A percentile compares a stretch with the other conserved stretches of the same genome.
These are phyloP conservation scores for Darksidea phi DNA, from an alignment of 495 filamentous ascomycete genomes.

Conservation along the genomic window DNA sequence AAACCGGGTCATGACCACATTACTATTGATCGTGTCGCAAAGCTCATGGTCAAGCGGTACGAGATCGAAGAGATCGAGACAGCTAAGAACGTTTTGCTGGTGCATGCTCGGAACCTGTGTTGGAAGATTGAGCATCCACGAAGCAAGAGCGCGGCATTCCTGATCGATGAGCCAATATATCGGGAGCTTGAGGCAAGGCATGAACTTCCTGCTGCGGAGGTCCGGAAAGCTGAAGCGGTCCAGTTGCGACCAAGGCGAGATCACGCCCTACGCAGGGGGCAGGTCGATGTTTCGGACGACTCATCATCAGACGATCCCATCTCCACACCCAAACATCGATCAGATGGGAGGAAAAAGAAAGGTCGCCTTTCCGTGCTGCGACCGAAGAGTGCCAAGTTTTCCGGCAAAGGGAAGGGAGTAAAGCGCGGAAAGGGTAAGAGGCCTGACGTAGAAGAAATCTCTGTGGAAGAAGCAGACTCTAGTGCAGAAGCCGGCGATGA, in stretches of 20 bases:
- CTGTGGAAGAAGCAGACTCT: constrained; percentile 27
- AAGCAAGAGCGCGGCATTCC: constrained; percentile 11
- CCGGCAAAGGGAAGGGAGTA: constrained; percentile 49
- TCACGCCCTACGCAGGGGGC: constrained; percentile 10
- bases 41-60: constrained; percentile 26
- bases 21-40: constrained; percentile 18
- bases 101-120: constrained; percentile 32
- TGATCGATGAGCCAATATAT: constrained; percentile 23
- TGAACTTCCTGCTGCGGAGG: constrained; percentile 20
- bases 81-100: constrained; percentile 24
- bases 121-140: constrained; percentile 34
- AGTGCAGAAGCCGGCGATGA: constrained; percentile 7
- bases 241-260: constrained; percentile 25
- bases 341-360: constrained; percentile 1
- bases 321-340: constrained; percentile 10
- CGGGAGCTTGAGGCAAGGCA: constrained; percentile 19
- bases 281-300: constrained; percentile 3
- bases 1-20: constrained; percentile 14
- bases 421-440: constrained; percentile 27
- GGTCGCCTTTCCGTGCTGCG: constrained; percentile 49
- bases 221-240: constrained; percentile 16
- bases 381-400: constrained; percentile 51
- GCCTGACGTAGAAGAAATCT: constrained; percentile 8
- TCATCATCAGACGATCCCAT: background rate
- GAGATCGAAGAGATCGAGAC: constrained; percentile 23